phyloP scores from a whole-genome alignment of 2,329 filamentous ascomycete genomes.

The Fusarium beomiforme region DNA sequence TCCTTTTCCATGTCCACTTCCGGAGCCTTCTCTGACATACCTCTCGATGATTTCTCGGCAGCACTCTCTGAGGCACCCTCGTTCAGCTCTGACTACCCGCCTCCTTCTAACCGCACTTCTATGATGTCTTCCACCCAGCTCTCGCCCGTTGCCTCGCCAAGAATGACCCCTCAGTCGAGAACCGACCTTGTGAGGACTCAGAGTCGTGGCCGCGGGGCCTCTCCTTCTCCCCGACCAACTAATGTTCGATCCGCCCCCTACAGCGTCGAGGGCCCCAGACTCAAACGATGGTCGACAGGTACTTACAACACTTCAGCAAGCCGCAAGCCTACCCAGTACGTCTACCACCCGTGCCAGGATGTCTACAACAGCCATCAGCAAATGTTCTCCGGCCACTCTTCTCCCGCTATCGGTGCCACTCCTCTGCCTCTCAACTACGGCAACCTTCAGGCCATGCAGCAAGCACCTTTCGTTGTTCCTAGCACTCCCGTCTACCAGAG shows the following conservation, averaged over 20 bases:
- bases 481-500: constrained; percentile 62
- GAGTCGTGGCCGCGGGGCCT: constrained; percentile 73
- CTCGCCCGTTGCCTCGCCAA: constrained; percentile 77
- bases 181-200: constrained; percentile 70
- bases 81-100: constrained; percentile 73
- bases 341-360: constrained; percentile 70
- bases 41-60: constrained; percentile 76
- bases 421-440: constrained; percentile 64
- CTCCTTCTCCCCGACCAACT: constrained; percentile 75
- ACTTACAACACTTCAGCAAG: constrained; percentile 70
- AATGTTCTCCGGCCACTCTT: constrained; percentile 54
- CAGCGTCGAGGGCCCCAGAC: constrained; percentile 71
- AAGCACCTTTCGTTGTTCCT: constrained; percentile 65
- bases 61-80: constrained; percentile 74
- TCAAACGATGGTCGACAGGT: constrained; percentile 82
- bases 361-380: constrained; percentile 66
- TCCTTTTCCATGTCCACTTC: constrained; percentile 78
- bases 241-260: constrained; percentile 74
- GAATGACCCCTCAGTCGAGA: constrained; percentile 69
- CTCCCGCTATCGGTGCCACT: constrained; percentile 57
- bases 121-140: constrained; percentile 76
- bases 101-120: constrained; percentile 74
- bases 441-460: constrained; percentile 65
- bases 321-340: constrained; percentile 67
- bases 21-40: constrained; percentile 72